phyloP scores from a whole-genome alignment of 148 eudicot genomes.

The Chenopodium suecicum region DNA sequence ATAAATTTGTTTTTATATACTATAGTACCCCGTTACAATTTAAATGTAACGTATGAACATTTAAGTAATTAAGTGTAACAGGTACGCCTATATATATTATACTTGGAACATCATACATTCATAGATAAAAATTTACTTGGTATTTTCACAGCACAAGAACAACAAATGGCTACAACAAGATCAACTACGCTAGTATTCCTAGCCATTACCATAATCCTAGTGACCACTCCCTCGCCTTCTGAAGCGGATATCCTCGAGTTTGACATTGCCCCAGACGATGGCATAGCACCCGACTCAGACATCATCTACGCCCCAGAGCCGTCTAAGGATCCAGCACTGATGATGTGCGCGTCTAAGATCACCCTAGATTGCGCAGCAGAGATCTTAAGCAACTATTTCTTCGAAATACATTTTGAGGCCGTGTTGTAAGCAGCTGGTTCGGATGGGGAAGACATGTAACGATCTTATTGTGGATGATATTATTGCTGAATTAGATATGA shows the following conservation, averaged over 20 bases:
- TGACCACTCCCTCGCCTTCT: neutral
- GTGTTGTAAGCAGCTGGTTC: slow-evolving; percentile 13
- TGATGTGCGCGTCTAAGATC: slow-evolving; percentile 6
- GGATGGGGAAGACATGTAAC: slow-evolving; percentile 22
- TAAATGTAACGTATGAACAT: slow-evolving; percentile 5
- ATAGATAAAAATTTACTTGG: no score
- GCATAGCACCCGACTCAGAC: slow-evolving; percentile 12
- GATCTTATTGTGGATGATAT: slow-evolving; percentile 6
- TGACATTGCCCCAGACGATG: neutral
- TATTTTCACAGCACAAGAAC: no score
- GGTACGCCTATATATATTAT: neutral
- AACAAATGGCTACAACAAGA: neutral
- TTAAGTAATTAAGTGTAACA: neutral
- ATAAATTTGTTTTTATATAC: no score
- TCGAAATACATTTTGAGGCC: slow-evolving; percentile 9
- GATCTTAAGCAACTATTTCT: slow-evolving; percentile 9
- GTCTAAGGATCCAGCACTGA: neutral
- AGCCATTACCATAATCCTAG: neutral
- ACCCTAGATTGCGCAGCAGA: slow-evolving; percentile 13
- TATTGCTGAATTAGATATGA: neutral
- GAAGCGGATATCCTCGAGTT: neutral
- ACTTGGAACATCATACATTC: no score
- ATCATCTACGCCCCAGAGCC: slow-evolving; percentile 18
- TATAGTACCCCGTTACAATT: neutral
- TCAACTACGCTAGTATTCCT: neutral